phyloP scores from a whole-genome alignment of 2,329 filamentous ascomycete species.

The Botrytis elliptica region DNA sequence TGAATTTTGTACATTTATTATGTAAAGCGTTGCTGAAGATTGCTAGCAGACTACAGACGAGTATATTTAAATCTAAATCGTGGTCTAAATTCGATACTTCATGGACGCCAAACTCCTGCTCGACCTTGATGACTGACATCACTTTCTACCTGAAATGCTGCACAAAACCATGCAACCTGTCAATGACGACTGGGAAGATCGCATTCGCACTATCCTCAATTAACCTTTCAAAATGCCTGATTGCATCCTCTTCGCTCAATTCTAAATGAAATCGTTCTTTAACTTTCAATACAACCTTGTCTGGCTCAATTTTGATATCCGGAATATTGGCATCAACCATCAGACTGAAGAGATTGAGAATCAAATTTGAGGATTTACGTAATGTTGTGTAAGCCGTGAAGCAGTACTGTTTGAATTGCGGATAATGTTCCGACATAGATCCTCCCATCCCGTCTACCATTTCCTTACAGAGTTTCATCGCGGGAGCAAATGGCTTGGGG shows the following conservation, averaged over 20 bases:
- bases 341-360: conserved; percentile 90
- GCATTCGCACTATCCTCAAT: conserved; percentile 90
- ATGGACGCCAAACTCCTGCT: background rate
- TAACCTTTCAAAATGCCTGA: conserved; percentile 80
- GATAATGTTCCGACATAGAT: conserved; percentile 73
- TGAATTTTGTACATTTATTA: background rate
- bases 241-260: conserved; percentile 87
- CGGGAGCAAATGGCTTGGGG: conserved; percentile 93
- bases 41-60: background rate
- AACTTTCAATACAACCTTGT: conserved; percentile 93
- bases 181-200: conserved; percentile 90
- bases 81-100: background rate
- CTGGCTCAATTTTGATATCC: conserved; percentile 86
- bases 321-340: conserved; percentile 99
- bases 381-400: conserved; percentile 92
- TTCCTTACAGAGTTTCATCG: conserved; percentile 95
- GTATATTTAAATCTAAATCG: background rate
- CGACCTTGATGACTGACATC: background rate
- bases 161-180: conserved; percentile 88
- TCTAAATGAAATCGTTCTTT: conserved; percentile 92
- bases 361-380: conserved; percentile 84
- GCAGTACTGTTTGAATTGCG: conserved; percentile 90
- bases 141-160: conserved; percentile 77
- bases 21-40: background rate
- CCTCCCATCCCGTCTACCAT: conserved; percentile 99